phyloP scores from a whole-genome alignment of 768 basidiomycete genomes.

The Hysterangium stoloniferum region DNA sequence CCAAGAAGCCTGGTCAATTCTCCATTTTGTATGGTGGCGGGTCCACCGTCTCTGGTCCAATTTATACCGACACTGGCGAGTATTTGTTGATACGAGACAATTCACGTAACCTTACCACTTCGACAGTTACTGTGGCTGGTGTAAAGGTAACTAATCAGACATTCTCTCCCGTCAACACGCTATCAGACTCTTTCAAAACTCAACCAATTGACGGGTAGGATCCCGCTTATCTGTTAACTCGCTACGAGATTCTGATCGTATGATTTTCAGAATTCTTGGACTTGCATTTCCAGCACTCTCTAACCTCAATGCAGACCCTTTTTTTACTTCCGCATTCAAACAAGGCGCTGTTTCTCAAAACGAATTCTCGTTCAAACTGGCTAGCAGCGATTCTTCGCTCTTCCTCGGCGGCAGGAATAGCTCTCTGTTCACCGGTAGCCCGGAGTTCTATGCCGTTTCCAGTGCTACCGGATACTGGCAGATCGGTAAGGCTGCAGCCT shows the following conservation, averaged over 20 bases:
- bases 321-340: slow-evolving; percentile 18
- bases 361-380: slow-evolving; percentile 24
- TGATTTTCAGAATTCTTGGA: slow-evolving; percentile 3
- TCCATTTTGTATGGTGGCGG: slow-evolving; percentile 36
- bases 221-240: neutral
- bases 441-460: slow-evolving; percentile 26
- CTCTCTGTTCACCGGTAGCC: slow-evolving; percentile 22
- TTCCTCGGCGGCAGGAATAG: slow-evolving; percentile 30
- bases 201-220: slow-evolving; percentile 20
- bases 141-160: slow-evolving; percentile 15
- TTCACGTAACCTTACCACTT: neutral
- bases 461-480: slow-evolving; percentile 22
- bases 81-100: neutral
- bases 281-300: slow-evolving; percentile 22
- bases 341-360: slow-evolving; percentile 16
- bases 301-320: slow-evolving; percentile 17
- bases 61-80: slow-evolving; percentile 31
- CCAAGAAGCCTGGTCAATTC: slow-evolving; percentile 23
- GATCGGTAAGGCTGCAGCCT: slow-evolving; percentile 12
- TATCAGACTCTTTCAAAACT: slow-evolving; percentile 13
- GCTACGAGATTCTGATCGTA: neutral
- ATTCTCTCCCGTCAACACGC: slow-evolving; percentile 22
- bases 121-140: slow-evolving; percentile 2
- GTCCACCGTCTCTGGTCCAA: slow-evolving; percentile 27
- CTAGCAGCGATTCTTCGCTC: slow-evolving; percentile 21